phyloP scores from a whole-genome alignment of 805 yeast species.

The Spathaspora boniae region DNA sequence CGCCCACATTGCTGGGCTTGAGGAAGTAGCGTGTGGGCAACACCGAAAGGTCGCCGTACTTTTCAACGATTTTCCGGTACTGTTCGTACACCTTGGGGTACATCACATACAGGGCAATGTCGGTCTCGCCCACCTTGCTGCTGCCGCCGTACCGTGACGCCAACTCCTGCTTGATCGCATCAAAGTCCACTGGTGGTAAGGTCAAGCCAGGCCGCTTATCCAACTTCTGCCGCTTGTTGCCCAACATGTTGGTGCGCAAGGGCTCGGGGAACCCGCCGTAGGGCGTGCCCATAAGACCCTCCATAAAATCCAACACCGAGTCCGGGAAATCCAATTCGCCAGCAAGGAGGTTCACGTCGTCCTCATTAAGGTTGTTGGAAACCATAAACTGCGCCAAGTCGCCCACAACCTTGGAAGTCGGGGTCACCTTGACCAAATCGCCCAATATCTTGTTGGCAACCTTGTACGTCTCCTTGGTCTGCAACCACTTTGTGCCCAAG shows the following conservation, averaged over 20 bases:
- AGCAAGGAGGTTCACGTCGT: constrained; percentile 87
- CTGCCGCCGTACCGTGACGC: constrained; percentile 73
- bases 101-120: constrained; percentile 95
- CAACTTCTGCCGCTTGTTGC: constrained; percentile 90
- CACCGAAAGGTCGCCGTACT: constrained; percentile 89
- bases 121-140: constrained; percentile 63
- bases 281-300: constrained; percentile 99
- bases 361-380: constrained; percentile 79
- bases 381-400: constrained; percentile 99
- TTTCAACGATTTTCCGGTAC: constrained; percentile 67
- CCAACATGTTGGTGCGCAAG: constrained; percentile 82
- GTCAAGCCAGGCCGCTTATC: constrained; percentile 88
- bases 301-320: constrained; percentile 96
- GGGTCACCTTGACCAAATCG: constrained; percentile 97
- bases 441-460: constrained; percentile 90
- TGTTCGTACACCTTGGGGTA: constrained; percentile 96
- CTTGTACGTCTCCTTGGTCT: constrained; percentile 91
- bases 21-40: constrained; percentile 90
- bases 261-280: constrained; percentile 99
- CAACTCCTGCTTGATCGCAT: constrained; percentile 68
- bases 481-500: constrained; percentile 93
- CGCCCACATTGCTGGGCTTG: constrained; percentile 82
- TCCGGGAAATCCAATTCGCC: constrained; percentile 95
- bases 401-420: constrained; percentile 99
- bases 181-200: constrained; percentile 80